Evolutionary conservation across 495 filamentous ascomycete species (phyloP).

Genomic region (Staphylotrichum longicolle): DNA sequence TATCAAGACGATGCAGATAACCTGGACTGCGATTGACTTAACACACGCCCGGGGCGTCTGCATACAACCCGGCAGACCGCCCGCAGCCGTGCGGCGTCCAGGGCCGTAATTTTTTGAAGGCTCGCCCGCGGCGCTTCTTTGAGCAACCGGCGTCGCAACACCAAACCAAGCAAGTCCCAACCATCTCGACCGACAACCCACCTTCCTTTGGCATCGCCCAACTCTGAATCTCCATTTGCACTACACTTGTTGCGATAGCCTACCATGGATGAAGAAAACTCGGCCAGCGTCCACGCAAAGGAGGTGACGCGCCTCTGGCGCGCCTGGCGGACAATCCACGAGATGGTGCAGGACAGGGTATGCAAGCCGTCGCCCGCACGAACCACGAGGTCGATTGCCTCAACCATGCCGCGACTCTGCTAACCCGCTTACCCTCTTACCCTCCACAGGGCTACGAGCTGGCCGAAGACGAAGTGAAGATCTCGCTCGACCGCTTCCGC

Average conservation of each 20-base stretch:
- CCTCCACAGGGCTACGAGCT: constrained; percentile 84
- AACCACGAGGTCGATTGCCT: background rate
- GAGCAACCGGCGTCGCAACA: constrained; percentile 14
- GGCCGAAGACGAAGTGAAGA: constrained; percentile 79
- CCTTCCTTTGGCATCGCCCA: constrained; percentile 1
- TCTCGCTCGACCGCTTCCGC: constrained; percentile 74
- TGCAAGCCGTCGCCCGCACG: constrained; percentile 21
- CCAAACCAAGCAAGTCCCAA: background rate
- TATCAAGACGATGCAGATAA: too few species aligned
- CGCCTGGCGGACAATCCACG: constrained; percentile 80
- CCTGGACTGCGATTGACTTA: too few species aligned
- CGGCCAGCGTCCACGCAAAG: constrained; percentile 47
- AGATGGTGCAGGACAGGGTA: constrained; percentile 84
- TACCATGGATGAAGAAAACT: constrained; percentile 56
- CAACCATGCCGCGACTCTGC: background rate
- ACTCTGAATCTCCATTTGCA: background rate
- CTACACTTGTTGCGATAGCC: constrained; percentile 5
- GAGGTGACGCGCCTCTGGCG: constrained; percentile 78
- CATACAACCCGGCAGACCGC: too few species aligned
- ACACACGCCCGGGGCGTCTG: too few species aligned
- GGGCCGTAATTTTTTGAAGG: constrained; percentile 26
- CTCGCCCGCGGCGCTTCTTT: constrained; percentile 12
- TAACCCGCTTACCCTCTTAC: background rate
- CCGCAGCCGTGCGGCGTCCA: background rate
- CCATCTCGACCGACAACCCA: constrained; percentile 6